Conservation (phyloP, 495 filamentous ascomycete species). For the Penicillium fimorum region DNA sequence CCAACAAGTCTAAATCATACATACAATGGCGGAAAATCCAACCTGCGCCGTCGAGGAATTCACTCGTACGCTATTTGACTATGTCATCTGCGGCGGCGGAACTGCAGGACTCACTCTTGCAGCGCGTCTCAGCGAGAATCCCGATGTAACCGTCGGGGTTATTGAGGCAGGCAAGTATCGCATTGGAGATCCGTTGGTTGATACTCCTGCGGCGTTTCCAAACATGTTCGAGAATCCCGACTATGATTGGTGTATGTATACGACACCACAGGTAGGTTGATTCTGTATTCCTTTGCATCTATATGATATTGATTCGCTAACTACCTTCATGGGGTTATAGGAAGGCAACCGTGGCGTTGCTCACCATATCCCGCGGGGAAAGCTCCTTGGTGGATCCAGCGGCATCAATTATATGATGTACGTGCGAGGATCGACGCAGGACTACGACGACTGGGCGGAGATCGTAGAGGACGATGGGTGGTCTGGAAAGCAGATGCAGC, state of each 20-base stretch:
- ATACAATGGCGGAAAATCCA: constrained; percentile 5
- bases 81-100: constrained; percentile 46
- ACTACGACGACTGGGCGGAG: constrained; percentile 52
- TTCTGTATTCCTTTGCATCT: neutral
- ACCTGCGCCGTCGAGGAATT: constrained; percentile 19
- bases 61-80: constrained; percentile 27
- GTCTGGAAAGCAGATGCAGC: constrained; percentile 36
- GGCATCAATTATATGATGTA: constrained; percentile 50
- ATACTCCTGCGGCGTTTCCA: constrained; percentile 44
- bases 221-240: constrained; percentile 48
- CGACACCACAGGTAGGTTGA: constrained; percentile 49
- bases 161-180: constrained; percentile 56
- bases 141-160: constrained; percentile 45
- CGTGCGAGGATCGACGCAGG: constrained; percentile 31
- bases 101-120: constrained; percentile 50
- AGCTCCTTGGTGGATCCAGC: constrained; percentile 57
- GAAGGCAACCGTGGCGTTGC: constrained; percentile 20
- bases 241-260: constrained; percentile 58
- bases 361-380: constrained; percentile 46
- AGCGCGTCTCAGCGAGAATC: constrained; percentile 47
- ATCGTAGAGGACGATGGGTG: constrained; percentile 37
- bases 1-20: neutral
- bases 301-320: neutral
- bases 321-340: constrained; percentile 11
- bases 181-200: constrained; percentile 45